These are phyloP conservation scores for Annulohypoxylon moriforme DNA, from an alignment of 495 filamentous ascomycete species.

Conservation along the genomic window DNA sequence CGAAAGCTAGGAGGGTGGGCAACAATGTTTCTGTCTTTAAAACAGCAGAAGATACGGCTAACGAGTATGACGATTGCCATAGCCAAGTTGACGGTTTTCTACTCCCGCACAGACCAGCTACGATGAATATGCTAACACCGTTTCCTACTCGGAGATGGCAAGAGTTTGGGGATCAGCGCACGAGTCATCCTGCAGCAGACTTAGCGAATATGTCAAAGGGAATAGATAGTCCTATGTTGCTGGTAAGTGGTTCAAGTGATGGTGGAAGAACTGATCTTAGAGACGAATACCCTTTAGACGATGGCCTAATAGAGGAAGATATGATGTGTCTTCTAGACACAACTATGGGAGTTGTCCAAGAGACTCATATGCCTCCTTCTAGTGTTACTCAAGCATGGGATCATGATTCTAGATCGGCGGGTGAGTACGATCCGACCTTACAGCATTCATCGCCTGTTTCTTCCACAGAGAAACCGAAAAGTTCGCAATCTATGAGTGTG, in stretches of 20 bases:
- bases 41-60: background rate
- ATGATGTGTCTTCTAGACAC: constrained; percentile 32
- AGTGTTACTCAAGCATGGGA: constrained; percentile 45
- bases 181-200: background rate
- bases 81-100: background rate
- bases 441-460: constrained; percentile 38
- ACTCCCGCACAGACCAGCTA: constrained; percentile 9
- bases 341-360: constrained; percentile 12
- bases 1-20: constrained; percentile 18
- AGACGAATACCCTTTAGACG: constrained; percentile 43
- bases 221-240: background rate
- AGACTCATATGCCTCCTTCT: constrained; percentile 46
- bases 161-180: background rate
- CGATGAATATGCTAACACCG: constrained; percentile 21
- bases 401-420: constrained; percentile 43
- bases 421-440: constrained; percentile 45
- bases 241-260: background rate
- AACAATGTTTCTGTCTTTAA: background rate
- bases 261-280: background rate
- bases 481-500: constrained; percentile 2
- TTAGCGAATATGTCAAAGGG: background rate
- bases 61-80: background rate
- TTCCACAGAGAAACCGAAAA: constrained; percentile 2
- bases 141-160: constrained; percentile 8
- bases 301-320: constrained; percentile 36